Evolutionary conservation across 75 land plant species (phyloP).

Genomic region (Pinus taeda): DNA sequence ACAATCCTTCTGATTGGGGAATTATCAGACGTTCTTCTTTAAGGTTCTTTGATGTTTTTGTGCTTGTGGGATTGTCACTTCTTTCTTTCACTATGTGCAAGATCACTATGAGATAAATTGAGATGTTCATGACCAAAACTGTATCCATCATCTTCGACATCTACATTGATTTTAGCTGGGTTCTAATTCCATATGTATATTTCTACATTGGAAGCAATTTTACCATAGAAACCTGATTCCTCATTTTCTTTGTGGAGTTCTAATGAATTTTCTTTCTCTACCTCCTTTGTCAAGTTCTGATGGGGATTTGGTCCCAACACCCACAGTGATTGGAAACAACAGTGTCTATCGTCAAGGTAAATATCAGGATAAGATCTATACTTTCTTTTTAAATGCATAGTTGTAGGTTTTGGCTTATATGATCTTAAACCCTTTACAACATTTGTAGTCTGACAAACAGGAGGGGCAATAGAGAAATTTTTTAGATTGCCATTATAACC

Average conservation of each 20-base stretch:
- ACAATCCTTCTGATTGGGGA: background rate
- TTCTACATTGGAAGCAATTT: background rate
- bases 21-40: background rate
- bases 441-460: background rate
- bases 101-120: background rate
- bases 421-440: conserved; percentile 2
- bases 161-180: conserved; percentile 9
- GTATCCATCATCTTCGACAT: background rate
- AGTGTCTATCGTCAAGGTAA: background rate
- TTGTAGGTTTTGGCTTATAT: background rate
- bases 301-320: background rate
- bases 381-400: background rate
- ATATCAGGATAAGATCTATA: background rate
- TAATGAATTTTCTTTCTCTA: background rate
- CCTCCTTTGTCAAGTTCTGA: background rate
- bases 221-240: background rate
- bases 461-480: background rate
- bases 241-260: background rate
- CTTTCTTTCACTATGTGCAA: background rate
- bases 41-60: background rate
- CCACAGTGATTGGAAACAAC: background rate
- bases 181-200: conserved; percentile 6
- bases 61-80: background rate
- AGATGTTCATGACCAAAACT: conserved; percentile 1
- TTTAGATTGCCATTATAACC: background rate